A percentile compares a stretch with the other conserved stretches of the same genome.
phyloP scores from a whole-genome alignment of 2,329 filamentous ascomycete genomes.

The Exophiala viscosa region DNA sequence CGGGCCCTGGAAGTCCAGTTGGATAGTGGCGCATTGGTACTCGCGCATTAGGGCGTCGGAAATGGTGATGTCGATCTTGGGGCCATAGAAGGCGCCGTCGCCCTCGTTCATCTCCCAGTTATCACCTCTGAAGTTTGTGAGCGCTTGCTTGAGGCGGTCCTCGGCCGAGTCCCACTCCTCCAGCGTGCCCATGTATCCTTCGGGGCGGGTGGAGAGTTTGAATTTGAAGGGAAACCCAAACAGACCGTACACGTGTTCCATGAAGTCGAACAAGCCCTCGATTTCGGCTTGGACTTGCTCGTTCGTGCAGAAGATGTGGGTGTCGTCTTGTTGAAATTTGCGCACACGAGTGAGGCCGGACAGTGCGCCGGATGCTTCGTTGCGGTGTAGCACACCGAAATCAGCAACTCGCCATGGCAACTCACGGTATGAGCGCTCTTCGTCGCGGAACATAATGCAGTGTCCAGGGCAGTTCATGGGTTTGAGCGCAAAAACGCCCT shows the following conservation, averaged over 20 bases:
- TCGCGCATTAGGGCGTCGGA: conserved; percentile 80
- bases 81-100: conserved; percentile 96
- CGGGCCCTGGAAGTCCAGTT: conserved; percentile 84
- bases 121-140: conserved; percentile 71
- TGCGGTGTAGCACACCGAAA: conserved; percentile 91
- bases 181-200: conserved; percentile 82
- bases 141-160: conserved; percentile 69
- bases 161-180: conserved; percentile 90
- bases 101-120: conserved; percentile 90
- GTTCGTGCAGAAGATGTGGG: conserved; percentile 89
- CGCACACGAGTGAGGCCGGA: conserved; percentile 87
- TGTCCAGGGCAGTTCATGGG: conserved; percentile 99
- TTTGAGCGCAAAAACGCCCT: conserved; percentile 80
- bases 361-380: conserved; percentile 89
- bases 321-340: conserved; percentile 93
- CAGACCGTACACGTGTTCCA: conserved; percentile 73
- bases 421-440: conserved; percentile 81
- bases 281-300: conserved; percentile 75
- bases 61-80: conserved; percentile 97
- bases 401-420: conserved; percentile 90
- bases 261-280: conserved; percentile 79
- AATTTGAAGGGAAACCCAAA: conserved; percentile 90
- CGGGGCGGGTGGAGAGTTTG: conserved; percentile 85
- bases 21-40: conserved; percentile 88
- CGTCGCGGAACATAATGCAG: conserved; percentile 75